Base-by-base conservation (phyloP, 1,284 basidiomycete species). In the Anthracocystis setariae region DNA sequence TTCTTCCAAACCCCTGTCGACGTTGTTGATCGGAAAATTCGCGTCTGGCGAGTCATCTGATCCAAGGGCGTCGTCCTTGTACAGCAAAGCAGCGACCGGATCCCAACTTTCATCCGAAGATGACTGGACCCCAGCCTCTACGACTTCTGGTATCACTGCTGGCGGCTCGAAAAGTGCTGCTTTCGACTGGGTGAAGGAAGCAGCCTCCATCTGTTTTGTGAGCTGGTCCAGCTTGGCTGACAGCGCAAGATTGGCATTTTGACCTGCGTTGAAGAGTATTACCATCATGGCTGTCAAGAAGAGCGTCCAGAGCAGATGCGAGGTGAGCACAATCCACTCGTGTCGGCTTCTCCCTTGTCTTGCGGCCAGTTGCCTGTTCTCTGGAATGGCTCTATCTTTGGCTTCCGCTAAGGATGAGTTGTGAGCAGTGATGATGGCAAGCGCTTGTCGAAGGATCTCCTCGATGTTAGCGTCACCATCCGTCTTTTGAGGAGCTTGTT, bases 301-400 rank as follows among this genome's bases (percentile, higher is more conserved):
- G 7, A 68, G 43, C 4, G 65, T 68, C 65, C 65, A 68, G 12
- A 68, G 54, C 32, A 62, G 18, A 18, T 68, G 65, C n/a, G 58
- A 62, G 12, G 39, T 40, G 18, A 38, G 54, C 8, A 57, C n/a
- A 2, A 61, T 24, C 46, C 49, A 57, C 5, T 29, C 12, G 29
- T 5, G 5, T 29, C 12, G 5, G 29, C 29, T 29, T 29, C 29
- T 29, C 29, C 29, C 29, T 12, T 29, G 7, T 29, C 29, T 29
- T 25, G 5, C 21, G 18, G 4, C 10, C 38, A 20, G 43, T 47
- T 10, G 12, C 7, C 21, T 35, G 8, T 47, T 0, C 24, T 33
- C 39, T 21, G n/a, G 21, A 18, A n/a, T 13, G 17, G 46, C 15
- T 21, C 27, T 21, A 10, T 29, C 38, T 5, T 32, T 32, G 3